Evolutionary conservation across 1,284 basidiomycete genomes (phyloP).

Genomic region (Porogramme epimiltina): DNA sequence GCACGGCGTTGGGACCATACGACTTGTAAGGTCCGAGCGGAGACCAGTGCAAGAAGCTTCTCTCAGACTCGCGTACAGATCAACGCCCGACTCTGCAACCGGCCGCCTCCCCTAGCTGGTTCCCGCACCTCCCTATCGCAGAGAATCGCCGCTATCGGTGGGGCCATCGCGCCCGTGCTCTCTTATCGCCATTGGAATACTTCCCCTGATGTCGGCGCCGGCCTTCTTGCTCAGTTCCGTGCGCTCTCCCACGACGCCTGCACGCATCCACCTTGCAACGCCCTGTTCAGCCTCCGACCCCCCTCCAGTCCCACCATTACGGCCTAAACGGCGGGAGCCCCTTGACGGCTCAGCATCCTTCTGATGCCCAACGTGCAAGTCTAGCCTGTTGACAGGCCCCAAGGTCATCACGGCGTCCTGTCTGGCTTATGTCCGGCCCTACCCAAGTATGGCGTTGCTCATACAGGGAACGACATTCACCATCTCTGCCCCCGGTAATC

Average conservation of each 20-base stretch:
- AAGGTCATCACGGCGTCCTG: too few species aligned
- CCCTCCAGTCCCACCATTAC: too few species aligned
- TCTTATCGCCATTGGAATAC: constrained; percentile 17
- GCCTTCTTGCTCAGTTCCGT: neutral
- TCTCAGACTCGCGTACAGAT: neutral
- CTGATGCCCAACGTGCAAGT: constrained; percentile 10
- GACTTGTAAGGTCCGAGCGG: too few species aligned
- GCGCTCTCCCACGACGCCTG: constrained; percentile 4
- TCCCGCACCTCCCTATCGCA: constrained; percentile 14
- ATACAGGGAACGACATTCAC: too few species aligned
- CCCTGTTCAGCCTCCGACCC: constrained; percentile 6
- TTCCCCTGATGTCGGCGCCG: constrained; percentile 21
- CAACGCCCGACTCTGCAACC: constrained; percentile 9
- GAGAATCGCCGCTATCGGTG: constrained; percentile 20
- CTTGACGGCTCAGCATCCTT: too few species aligned
- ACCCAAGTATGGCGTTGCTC: too few species aligned
- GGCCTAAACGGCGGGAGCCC: neutral
- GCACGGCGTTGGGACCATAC: too few species aligned
- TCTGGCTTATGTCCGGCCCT: too few species aligned
- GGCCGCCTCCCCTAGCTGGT: constrained; percentile 13
- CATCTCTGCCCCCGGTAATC: too few species aligned
- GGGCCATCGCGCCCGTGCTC: constrained; percentile 8
- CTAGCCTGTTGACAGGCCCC: neutral
- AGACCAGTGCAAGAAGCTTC: neutral
- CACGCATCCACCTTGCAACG: neutral